Evolutionary conservation across 129 eudicot genomes (phyloP).

Genomic region (Lactuca saligna): DNA sequence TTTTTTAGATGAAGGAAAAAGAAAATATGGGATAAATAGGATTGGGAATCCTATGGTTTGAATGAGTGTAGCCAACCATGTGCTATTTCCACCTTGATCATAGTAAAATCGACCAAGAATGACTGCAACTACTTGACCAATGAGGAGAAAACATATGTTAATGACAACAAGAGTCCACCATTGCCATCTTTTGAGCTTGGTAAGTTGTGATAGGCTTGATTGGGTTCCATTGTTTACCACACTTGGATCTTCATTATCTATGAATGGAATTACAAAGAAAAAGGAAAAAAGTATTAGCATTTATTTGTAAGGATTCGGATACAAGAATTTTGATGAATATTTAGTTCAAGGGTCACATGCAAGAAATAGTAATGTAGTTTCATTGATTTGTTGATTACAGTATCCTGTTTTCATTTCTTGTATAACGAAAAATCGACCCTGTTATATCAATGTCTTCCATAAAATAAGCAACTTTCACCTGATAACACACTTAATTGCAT

Average conservation of each 20-base stretch:
- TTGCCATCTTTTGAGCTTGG: slow-evolving; percentile 52
- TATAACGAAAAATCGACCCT: too few relatives aligned
- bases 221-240: slow-evolving; percentile 29
- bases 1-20: slow-evolving; percentile 42
- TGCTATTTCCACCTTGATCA: slow-evolving; percentile 85
- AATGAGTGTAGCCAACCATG: slow-evolving; percentile 79
- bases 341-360: background rate
- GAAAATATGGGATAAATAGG: slow-evolving; percentile 60
- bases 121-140: slow-evolving; percentile 87
- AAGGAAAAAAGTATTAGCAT: slow-evolving; percentile 14
- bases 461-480: too few relatives aligned
- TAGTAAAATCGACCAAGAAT: slow-evolving; percentile 84
- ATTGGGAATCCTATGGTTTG: slow-evolving; percentile 91
- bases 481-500: too few relatives aligned
- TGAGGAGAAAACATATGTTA: slow-evolving; percentile 64
- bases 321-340: background rate
- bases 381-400: too few relatives aligned
- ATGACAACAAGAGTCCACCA: slow-evolving; percentile 72
- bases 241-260: slow-evolving; percentile 51
- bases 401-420: background rate
- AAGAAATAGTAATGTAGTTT: too few relatives aligned
- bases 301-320: background rate
- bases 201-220: slow-evolving; percentile 25
- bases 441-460: too few relatives aligned
- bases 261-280: slow-evolving; percentile 5